Evolutionary conservation across 225 moss, liverwort and hornwort species (phyloP).

Genomic region (Thuidium tamariscinum): DNA sequence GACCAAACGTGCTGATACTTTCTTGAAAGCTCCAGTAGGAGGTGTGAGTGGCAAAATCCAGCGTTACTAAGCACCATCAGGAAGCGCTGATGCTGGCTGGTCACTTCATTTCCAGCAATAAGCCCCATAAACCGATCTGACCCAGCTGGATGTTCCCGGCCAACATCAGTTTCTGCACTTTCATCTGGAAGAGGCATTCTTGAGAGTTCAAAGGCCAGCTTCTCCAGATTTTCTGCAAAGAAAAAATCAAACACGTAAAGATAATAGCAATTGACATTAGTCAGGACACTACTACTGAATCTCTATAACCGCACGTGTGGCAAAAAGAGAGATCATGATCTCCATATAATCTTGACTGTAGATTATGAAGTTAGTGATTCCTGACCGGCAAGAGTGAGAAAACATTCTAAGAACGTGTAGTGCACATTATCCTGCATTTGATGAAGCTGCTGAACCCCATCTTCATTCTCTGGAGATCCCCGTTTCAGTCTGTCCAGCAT

Average conservation of each 20-base stretch:
- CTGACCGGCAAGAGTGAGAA: constrained; percentile 76
- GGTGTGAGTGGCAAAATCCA: constrained; percentile 70
- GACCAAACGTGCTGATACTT: constrained; percentile 78
- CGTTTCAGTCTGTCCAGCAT: constrained; percentile 73
- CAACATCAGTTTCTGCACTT: constrained; percentile 19
- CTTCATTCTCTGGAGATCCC: constrained; percentile 59
- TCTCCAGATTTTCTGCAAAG: constrained; percentile 70
- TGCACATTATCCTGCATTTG: constrained; percentile 94
- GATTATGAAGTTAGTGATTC: background rate
- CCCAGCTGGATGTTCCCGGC: constrained; percentile 7
- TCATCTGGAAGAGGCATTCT: constrained; percentile 43
- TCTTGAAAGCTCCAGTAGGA: constrained; percentile 59
- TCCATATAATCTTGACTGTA: background rate
- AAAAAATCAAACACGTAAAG: background rate
- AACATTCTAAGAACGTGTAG: constrained; percentile 87
- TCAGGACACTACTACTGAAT: background rate
- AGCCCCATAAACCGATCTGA: constrained; percentile 63
- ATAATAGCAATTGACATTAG: background rate
- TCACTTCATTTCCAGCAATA: constrained; percentile 77
- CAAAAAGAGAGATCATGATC: background rate
- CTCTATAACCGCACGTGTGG: background rate
- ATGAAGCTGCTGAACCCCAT: constrained; percentile 62
- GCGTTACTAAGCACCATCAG: constrained; percentile 89
- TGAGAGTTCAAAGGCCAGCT: constrained; percentile 57
- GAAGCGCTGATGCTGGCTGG: constrained; percentile 71